phyloP scores from a whole-genome alignment of 495 filamentous ascomycete species.

The Tuber brumale region DNA sequence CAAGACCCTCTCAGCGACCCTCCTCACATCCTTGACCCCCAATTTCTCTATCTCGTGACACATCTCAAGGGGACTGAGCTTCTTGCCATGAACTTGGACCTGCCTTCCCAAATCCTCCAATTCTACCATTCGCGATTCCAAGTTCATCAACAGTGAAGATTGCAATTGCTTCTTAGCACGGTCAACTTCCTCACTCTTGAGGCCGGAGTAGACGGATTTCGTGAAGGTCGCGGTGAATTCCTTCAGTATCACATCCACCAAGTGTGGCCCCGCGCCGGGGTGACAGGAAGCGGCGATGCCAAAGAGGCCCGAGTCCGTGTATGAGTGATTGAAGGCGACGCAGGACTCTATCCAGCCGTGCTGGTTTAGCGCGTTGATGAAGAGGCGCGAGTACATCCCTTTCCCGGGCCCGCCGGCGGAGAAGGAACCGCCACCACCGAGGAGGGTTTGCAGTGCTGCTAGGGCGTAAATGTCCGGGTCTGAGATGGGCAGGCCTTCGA shows the following conservation, averaged over 20 bases:
- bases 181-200: slow-evolving; percentile 74
- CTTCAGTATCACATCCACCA: slow-evolving; percentile 89
- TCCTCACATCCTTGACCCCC: slow-evolving; percentile 71
- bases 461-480: slow-evolving; percentile 92
- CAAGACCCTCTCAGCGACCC: slow-evolving; percentile 76
- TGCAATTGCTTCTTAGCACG: slow-evolving; percentile 98
- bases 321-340: slow-evolving; percentile 92
- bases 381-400: slow-evolving; percentile 96
- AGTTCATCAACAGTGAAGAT: slow-evolving; percentile 89
- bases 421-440: slow-evolving; percentile 94
- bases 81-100: slow-evolving; percentile 88
- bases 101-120: slow-evolving; percentile 95
- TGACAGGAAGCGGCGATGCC: slow-evolving; percentile 83
- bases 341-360: slow-evolving; percentile 94
- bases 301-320: slow-evolving; percentile 91
- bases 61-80: slow-evolving; percentile 90
- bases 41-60: slow-evolving; percentile 74
- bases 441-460: slow-evolving; percentile 90
- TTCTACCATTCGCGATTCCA: slow-evolving; percentile 95
- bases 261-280: slow-evolving; percentile 64
- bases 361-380: slow-evolving; percentile 96
- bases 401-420: slow-evolving; percentile 96
- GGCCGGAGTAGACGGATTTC: slow-evolving; percentile 54
- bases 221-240: slow-evolving; percentile 76
- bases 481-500: slow-evolving; percentile 87